These are phyloP conservation scores for Podospora comata DNA, from an alignment of 495 filamentous ascomycete species.

Conservation along the genomic window DNA sequence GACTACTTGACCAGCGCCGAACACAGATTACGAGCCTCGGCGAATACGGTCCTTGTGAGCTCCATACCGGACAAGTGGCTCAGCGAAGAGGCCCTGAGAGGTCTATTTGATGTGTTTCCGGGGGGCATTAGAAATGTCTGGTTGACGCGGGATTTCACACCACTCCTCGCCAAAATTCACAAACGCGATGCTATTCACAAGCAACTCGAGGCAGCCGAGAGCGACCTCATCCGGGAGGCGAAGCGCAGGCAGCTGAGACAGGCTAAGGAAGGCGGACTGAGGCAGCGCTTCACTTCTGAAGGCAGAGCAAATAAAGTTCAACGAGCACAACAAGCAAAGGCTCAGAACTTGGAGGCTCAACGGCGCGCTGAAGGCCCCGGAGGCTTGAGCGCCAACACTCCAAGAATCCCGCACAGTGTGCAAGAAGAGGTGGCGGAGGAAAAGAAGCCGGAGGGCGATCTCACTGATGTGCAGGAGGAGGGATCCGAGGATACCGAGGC, in stretches of 20 bases:
- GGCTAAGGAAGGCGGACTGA: slow-evolving; percentile 58
- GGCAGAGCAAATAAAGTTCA: slow-evolving; percentile 48
- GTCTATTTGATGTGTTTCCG: slow-evolving; percentile 94
- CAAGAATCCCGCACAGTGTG: slow-evolving; percentile 67
- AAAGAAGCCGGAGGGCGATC: slow-evolving; percentile 19
- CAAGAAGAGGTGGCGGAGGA: slow-evolving; percentile 58
- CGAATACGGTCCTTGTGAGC: slow-evolving; percentile 90
- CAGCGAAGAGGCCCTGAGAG: slow-evolving; percentile 69
- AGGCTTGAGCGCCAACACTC: slow-evolving; percentile 81
- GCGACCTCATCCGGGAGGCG: slow-evolving; percentile 71
- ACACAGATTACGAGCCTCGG: slow-evolving; percentile 90
- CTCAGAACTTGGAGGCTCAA: slow-evolving; percentile 56
- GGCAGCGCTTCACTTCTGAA: slow-evolving; percentile 41
- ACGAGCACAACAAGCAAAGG: slow-evolving; percentile 39
- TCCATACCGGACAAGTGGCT: slow-evolving; percentile 89
- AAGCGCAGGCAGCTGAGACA: slow-evolving; percentile 73
- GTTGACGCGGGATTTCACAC: slow-evolving; percentile 90
- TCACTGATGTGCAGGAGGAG: slow-evolving; percentile 33
- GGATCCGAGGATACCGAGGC: slow-evolving; percentile 21
- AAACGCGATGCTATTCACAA: slow-evolving; percentile 67
- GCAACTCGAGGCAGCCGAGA: slow-evolving; percentile 78
- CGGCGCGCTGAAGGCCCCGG: slow-evolving; percentile 58
- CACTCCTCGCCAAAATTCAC: slow-evolving; percentile 82
- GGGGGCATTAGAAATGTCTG: slow-evolving; percentile 95
- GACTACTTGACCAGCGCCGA: slow-evolving; percentile 94